Conservation (phyloP, 2,329 filamentous ascomycete genomes). For the Cladosporium cucumerinum region DNA sequence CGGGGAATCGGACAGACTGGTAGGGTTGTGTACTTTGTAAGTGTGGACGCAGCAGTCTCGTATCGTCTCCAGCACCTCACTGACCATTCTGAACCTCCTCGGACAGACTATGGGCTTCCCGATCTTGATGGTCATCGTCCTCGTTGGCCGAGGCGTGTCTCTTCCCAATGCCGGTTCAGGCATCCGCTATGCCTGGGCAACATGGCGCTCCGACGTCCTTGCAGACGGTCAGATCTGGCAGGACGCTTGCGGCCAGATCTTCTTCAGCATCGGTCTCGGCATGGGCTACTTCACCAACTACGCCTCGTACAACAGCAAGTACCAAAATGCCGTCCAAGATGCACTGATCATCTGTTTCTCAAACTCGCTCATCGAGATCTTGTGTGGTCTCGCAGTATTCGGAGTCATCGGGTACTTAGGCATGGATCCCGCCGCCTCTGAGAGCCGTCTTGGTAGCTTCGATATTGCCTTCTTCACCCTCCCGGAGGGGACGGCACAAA, state of each 20-base stretch:
- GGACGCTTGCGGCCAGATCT: constrained; percentile 57
- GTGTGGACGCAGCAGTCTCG: background rate
- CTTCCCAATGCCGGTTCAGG: constrained; percentile 54
- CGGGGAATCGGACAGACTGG: constrained; percentile 57
- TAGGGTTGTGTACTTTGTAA: constrained; percentile 55
- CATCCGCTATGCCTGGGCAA: constrained; percentile 47
- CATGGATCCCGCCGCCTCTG: constrained; percentile 32
- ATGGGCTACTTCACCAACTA: constrained; percentile 60
- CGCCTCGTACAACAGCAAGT: constrained; percentile 55
- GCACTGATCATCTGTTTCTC: constrained; percentile 54
- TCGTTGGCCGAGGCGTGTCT: constrained; percentile 54
- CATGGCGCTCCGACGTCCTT: constrained; percentile 51
- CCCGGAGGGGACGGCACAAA: constrained; percentile 54
- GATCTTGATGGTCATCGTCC: constrained; percentile 54
- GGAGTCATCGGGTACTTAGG: constrained; percentile 52
- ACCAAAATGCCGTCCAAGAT: constrained; percentile 59
- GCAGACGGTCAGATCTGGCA: constrained; percentile 55
- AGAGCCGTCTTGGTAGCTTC: constrained; percentile 50
- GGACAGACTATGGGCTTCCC: constrained; percentile 54
- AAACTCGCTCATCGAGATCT: constrained; percentile 57
- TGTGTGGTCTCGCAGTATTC: constrained; percentile 50
- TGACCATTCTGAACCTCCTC: background rate
- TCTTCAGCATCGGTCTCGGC: constrained; percentile 57
- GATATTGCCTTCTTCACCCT: constrained; percentile 57
- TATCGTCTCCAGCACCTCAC: background rate